These are phyloP conservation scores for Microcyclosporella mali DNA, from an alignment of 2,329 filamentous ascomycete species.

Conservation along the genomic window DNA sequence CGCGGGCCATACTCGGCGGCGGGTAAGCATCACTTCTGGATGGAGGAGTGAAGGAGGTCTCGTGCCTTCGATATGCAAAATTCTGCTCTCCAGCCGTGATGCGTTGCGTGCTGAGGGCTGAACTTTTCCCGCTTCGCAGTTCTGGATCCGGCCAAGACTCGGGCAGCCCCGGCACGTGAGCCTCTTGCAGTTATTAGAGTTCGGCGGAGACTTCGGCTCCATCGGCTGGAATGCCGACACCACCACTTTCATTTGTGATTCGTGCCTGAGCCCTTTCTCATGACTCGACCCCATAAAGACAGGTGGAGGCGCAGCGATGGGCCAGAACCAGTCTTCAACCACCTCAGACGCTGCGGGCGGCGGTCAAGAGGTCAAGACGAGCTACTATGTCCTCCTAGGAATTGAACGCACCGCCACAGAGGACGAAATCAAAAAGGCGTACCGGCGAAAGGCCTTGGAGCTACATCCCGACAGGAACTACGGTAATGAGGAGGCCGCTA, in stretches of 20 bases:
- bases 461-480: conserved; percentile 93
- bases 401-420: conserved; percentile 67
- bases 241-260: too few species aligned
- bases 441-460: conserved; percentile 82
- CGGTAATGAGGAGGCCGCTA: conserved; percentile 76
- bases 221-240: too few species aligned
- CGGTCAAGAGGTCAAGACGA: conserved; percentile 53
- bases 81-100: too few species aligned
- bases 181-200: too few species aligned
- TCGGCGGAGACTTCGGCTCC: too few species aligned
- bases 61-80: not conserved
- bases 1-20: too few species aligned
- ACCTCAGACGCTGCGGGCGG: conserved; percentile 21
- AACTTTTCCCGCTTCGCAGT: too few species aligned
- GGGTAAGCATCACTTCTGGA: too few species aligned
- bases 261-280: too few species aligned
- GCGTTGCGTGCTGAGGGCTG: too few species aligned
- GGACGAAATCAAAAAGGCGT: conserved; percentile 93
- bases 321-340: conserved; percentile 41
- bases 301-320: conserved; percentile 32
- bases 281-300: not conserved
- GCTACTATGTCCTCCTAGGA: conserved; percentile 79
- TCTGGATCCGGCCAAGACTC: too few species aligned
- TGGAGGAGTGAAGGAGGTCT: conserved; percentile 1
- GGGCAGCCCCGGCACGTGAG: too few species aligned